Evolutionary conservation across 176 grass and related monocot genomes (phyloP), one percentile per base, ranked within the genome.

Genomic region (Poa annua): DNA sequence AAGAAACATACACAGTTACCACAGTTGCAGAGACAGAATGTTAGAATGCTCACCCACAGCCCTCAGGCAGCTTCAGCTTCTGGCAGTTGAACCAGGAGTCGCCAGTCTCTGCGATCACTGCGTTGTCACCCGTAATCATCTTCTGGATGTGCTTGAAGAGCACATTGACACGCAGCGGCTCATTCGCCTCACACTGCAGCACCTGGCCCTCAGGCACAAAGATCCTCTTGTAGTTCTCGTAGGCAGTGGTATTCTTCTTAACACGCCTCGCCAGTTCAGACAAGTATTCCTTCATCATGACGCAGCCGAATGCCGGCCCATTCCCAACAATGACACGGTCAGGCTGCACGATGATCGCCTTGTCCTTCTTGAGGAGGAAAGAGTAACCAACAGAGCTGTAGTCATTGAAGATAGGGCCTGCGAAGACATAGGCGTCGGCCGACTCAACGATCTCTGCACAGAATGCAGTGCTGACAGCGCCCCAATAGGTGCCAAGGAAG

Each of bases 41-140:
- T 24, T 26, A 79, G 60, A 80, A 70, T 56, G 14, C 89, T 83
- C 56, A 96, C 93, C 93, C 93, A 15, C 93, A 96, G 61, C 93
- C 93, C 57, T 96, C 88, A 0, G 93, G 93, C 73, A 92, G 85
- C 80, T 88, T 92, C 53, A 96, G 84, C 54, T 96, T 96, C 86
- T 96, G 93, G 78, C 93, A 96, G 33, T 96, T 96, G 83, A 96
- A 96, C 93, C 93, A 96, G 45, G 93, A 96, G 83, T 96, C 93
- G 54, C 93, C 93, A 22, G 93, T 96, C 80, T 96, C 93, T 25
- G 93, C 90, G 4, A 96, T 85, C 61, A 96, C 90, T 0, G 93
- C 93, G 55, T 10, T 96, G 38, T 90, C 52, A 50, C 83, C 66
- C 0, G 84, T 87, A 66, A 96, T 42, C 83, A 96, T 92, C 59